phyloP scores from a whole-genome alignment of 2,329 filamentous ascomycete species.

The Aspergillus texensis region DNA sequence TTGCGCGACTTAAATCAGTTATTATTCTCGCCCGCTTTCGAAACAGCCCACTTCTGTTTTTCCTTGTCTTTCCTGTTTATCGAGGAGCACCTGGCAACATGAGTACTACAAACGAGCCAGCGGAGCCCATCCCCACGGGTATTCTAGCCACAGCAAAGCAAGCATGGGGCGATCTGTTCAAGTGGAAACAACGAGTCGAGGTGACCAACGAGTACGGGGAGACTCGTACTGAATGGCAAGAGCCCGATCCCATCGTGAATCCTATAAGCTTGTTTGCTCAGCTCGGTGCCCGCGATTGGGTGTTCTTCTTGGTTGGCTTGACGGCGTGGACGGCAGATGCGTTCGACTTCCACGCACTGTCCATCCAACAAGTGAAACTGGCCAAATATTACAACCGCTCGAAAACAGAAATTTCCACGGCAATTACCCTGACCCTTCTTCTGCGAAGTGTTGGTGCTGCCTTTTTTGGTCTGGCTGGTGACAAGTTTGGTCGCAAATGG shows the following conservation, averaged over 20 bases:
- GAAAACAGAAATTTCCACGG: conserved; percentile 71
- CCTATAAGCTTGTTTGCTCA: conserved; percentile 69
- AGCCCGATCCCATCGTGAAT: conserved; percentile 67
- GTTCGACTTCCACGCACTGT: conserved; percentile 81
- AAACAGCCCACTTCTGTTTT: neutral
- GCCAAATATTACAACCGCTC: conserved; percentile 60
- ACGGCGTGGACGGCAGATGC: conserved; percentile 78
- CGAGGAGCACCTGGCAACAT: conserved; percentile 3
- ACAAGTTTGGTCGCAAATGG: conserved; percentile 78
- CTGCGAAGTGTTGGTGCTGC: conserved; percentile 75
- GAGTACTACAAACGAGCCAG: conserved; percentile 48
- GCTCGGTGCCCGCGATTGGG: conserved; percentile 68
- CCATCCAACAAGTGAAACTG: conserved; percentile 75
- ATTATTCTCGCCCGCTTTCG: conserved; percentile 8
- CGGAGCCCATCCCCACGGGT: conserved; percentile 69
- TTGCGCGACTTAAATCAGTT: neutral
- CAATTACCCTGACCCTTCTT: conserved; percentile 65
- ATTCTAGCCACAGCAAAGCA: conserved; percentile 67
- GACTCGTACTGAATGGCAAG: conserved; percentile 67
- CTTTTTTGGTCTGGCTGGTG: conserved; percentile 74
- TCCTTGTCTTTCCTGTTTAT: neutral
- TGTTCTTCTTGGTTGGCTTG: conserved; percentile 76
- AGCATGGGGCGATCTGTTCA: conserved; percentile 65
- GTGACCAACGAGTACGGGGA: conserved; percentile 59
- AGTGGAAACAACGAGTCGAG: conserved; percentile 73